Base-by-base conservation (phyloP, 176 grass and related monocot genomes). In the Pharus latifolius region DNA sequence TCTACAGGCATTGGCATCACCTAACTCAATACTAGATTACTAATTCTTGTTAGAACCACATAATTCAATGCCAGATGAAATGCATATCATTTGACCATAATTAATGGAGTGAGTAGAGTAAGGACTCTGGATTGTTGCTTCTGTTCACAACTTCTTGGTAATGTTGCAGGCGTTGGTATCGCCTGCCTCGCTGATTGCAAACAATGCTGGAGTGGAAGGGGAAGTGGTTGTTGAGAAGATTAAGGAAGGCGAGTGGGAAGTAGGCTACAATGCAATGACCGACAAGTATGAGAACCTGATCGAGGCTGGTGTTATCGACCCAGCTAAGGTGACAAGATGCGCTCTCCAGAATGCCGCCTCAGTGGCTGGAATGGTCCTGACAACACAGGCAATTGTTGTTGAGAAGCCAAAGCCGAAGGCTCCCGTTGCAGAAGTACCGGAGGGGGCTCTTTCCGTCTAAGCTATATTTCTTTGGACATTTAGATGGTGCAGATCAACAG, bases 171-270 rank as follows among this genome's bases (percentile, higher is more conserved):
- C 87, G 62, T 23, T 82, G 73, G 47, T 81, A 10, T 66, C 87
- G 56, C 82, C 87, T 31, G 78, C 82, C 8, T 49, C 77, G 3
- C 13, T 82, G 78, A 90, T 90, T 10, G 87, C 87, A 6, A 63
- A 82, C 69, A 78, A 90, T 2, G 87, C 87, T 11, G 87, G 78
- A 56, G 78, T 85, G 12, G 82, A 90, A 52, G 87, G 87, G 23
- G 87, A 85, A 69, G 87, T 90, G 3, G 87, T 82, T 0, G 63
- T 85, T 24, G 87, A 90, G 82, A 90, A 90, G 82, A 69, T 90
- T 54, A 84, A 45, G 53, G 82, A 78, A 0, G 23, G 72, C 1
- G 73, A 73, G 16, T 85, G 82, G 87, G 82, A 85, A 48, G 46
- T 73, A 5, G 87, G 82, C 2, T 85, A 81, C 78, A 90, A 90